Base-by-base conservation (phyloP, 2,329 filamentous ascomycete species). In the Beauveria australis region DNA sequence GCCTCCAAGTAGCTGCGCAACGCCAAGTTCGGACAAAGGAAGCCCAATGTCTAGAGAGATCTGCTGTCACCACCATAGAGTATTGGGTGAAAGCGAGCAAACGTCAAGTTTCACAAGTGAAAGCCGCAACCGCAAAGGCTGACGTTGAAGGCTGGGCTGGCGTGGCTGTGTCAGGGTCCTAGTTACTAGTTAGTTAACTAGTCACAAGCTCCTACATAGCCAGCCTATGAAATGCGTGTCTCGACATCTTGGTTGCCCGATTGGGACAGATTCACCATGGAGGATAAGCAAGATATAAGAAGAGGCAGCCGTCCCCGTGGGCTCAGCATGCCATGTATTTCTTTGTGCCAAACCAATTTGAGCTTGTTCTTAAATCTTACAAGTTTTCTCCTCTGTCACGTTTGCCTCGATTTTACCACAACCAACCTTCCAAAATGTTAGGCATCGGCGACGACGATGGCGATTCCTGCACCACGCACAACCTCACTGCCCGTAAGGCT, bases 401-500 rank as follows among this genome's bases (percentile, higher is more conserved):
- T 5, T 14, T 24, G 19, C 8, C n/a, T 7, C 40, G 54, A 47
- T 4, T 33, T 30, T 18, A 18, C 22, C 5, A 16, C 28, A 48
- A 60, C 58, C 8, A 48, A 48, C 48, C 28, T 30, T 24, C 24
- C 54, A 12, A 12, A 40, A 60, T 60, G 58, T 54, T 60, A 2
- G 58, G 58, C 6, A 37, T 60, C 24, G 58, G 58, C 58, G 58
- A 53, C 49, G 58, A 60, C 58, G 57, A 59, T 33, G 51, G 49
- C 51, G 43, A 60, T 43, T 7, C 10, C 16, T 60, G 58, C 51
- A 51, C 58, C 30, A 48, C 51, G 51, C 58, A 60, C 33, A 54
- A 60, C 51, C 58, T 60, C 51, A 60, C 49, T 33, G 30, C 30
- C 51, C 49, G 58, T 60, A 60, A 60, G 58, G 28, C 48, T 53